phyloP scores from a whole-genome alignment of 2,329 filamentous ascomycete genomes.

The Exophiala mesophila region DNA sequence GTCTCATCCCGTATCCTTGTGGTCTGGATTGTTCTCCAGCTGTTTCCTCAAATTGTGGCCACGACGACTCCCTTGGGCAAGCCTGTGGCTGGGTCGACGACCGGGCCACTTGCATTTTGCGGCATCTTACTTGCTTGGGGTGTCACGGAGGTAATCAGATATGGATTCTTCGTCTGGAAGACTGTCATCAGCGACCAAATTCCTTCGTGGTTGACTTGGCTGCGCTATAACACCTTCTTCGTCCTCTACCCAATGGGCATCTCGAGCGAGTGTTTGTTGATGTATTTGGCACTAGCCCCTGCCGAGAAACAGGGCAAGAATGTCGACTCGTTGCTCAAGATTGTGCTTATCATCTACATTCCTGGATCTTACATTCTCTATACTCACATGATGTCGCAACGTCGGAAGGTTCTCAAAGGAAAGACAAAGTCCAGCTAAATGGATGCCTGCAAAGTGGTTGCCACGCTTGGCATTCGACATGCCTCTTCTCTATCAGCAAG shows the following conservation, averaged over 20 bases:
- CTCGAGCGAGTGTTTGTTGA: slow-evolving; percentile 75
- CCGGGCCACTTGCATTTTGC: slow-evolving; percentile 34
- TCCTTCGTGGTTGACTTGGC: slow-evolving; percentile 66
- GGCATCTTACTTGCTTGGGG: slow-evolving; percentile 72
- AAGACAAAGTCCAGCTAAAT: slow-evolving; percentile 45
- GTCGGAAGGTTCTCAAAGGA: slow-evolving; percentile 69
- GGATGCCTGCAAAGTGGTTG: no score
- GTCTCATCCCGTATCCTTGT: slow-evolving; percentile 81
- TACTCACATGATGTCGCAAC: slow-evolving; percentile 90
- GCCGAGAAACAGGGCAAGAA: slow-evolving; percentile 50
- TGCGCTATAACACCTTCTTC: slow-evolving; percentile 83
- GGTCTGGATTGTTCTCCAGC: slow-evolving; percentile 76
- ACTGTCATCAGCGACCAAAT: slow-evolving; percentile 51
- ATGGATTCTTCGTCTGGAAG: slow-evolving; percentile 80
- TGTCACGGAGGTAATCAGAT: slow-evolving; percentile 86
- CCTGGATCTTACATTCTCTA: slow-evolving; percentile 83
- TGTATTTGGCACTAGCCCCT: slow-evolving; percentile 62
- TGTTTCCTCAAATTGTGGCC: slow-evolving; percentile 66
- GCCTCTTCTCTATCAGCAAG: no score
- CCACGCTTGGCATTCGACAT: no score
- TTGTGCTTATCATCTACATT: slow-evolving; percentile 68
- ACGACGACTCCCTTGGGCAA: slow-evolving; percentile 44
- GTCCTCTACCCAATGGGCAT: slow-evolving; percentile 91
- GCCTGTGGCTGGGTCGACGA: slow-evolving; percentile 13
- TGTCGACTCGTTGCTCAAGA: slow-evolving; percentile 58